These are phyloP conservation scores for Petunia axillaris DNA, from an alignment of 257 asterid genomes.

Conservation along the genomic window DNA sequence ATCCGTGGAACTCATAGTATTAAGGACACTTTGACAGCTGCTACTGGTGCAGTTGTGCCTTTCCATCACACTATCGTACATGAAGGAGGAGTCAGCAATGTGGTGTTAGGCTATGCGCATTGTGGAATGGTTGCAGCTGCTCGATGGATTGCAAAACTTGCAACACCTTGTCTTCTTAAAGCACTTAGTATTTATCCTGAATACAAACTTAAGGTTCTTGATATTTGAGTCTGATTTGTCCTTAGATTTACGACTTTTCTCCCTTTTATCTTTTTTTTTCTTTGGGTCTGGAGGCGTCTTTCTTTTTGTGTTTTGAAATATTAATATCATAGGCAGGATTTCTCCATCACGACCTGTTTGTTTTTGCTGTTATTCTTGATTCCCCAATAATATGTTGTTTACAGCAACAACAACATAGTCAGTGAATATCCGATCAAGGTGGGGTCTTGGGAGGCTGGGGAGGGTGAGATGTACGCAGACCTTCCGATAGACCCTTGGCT, in stretches of 20 bases:
- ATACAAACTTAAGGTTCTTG: constrained; percentile 77
- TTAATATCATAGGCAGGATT: not conserved
- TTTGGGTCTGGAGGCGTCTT: not conserved
- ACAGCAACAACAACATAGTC: no score
- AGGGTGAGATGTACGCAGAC: no score
- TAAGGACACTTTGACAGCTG: constrained; percentile 97
- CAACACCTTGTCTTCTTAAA: constrained; percentile 72
- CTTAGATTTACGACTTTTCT: not conserved
- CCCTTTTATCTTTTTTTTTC: constrained; percentile 14
- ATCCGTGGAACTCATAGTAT: constrained; percentile 98
- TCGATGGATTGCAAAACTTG: constrained; percentile 97
- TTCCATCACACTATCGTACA: constrained; percentile 92
- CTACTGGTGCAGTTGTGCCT: constrained; percentile 97
- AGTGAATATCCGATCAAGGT: no score
- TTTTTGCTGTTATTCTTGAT: not conserved
- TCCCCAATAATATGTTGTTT: constrained; percentile 20
- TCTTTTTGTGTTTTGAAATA: not conserved
- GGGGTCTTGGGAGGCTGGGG: no score
- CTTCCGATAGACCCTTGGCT: no score
- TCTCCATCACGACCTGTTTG: not conserved
- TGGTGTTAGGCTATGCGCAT: constrained; percentile 96
- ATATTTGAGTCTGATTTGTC: constrained; percentile 15
- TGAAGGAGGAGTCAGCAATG: constrained; percentile 89
- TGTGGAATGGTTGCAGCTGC: constrained; percentile 99
- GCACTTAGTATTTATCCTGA: constrained; percentile 67